Evolutionary conservation across 495 filamentous ascomycete species (phyloP), one percentile per base, ranked within the genome.

Genomic region (Penicillium antarcticum): DNA sequence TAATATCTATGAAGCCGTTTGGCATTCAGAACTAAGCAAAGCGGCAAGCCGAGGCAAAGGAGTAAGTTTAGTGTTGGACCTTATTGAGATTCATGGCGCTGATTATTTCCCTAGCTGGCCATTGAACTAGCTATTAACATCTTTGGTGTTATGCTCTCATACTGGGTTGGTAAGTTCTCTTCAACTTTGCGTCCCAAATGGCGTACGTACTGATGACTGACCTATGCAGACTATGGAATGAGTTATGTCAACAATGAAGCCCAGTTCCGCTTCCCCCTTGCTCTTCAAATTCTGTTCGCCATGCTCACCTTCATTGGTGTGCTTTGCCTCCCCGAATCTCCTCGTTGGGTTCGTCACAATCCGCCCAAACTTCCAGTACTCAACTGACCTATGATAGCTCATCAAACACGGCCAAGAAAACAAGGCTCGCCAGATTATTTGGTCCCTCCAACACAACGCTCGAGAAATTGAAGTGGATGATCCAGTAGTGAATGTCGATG

Each of bases 121-220:
- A 77, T 86, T 24, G 82, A 87, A 58, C 69, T 85, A 64, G 76
- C 78, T 5, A 69, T 83, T 61, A 86, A 85, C 56, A 85, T 86
- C 48, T 78, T 81, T 43, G 80, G 67, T 32, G 65, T 70, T 14
- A 68, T 68, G 61, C 60, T 62, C 14, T 62, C 67, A 5, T 70
- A 70, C 42, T 70, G 67, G 67, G 60, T 70, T 58, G 67, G 66
- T 69, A 5, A 49, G 60, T 62, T 24, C 4, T 45, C 13, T 16
- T 18, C 18, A 35, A 13, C n/a, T 33, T 16, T 23, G 5, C 10
- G 26, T 33, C 0, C 37, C 7, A n/a, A n/a, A 1, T 41, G 11
- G 13, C 17, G 0, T 24, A 4, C 7, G 12, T 21, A 19, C 52
- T 33, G 19, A 45, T 16, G 10, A 10, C 2, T 24, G 10, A 9